A percentile compares a stretch with the other conserved stretches of the same genome.
phyloP scores from a whole-genome alignment of 257 asterid species.

The Anisodus acutangulus region DNA sequence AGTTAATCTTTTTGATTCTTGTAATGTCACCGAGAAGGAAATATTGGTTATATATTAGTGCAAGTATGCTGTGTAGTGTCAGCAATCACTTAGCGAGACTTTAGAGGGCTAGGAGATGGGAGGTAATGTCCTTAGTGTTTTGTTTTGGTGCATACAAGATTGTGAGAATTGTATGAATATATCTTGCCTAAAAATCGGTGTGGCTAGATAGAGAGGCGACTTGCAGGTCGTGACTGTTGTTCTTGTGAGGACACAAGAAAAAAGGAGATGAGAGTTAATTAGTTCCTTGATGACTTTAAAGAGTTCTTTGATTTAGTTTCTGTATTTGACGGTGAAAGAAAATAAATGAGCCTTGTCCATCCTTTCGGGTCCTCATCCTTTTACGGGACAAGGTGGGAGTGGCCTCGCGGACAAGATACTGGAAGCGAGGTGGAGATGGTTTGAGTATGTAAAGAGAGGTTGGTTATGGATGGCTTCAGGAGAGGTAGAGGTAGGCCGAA shows the following conservation, averaged over 20 bases:
- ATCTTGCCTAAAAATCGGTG: not conserved
- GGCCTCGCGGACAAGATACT: no score
- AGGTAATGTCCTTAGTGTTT: not conserved
- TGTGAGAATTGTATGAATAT: not conserved
- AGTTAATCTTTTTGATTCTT: constrained; percentile 5
- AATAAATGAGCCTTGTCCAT: not conserved
- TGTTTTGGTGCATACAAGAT: not conserved
- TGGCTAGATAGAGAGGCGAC: not conserved
- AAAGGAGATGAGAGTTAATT: not conserved
- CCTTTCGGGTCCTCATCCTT: not conserved
- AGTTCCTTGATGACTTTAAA: constrained; percentile 12
- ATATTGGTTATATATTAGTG: constrained; percentile 4
- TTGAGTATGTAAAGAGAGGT: no score
- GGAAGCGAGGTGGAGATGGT: no score
- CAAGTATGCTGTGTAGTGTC: not conserved
- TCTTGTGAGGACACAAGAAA: constrained; percentile 12
- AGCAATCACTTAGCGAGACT: not conserved
- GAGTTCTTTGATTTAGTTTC: constrained; percentile 4
- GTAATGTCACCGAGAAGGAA: not conserved
- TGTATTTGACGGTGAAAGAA: not conserved
- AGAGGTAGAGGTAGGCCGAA: no score
- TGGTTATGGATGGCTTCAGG: no score
- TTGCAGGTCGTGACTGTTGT: not conserved
- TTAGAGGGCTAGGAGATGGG: not conserved
- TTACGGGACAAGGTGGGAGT: not conserved